A percentile compares a stretch with the other conserved stretches of the same genome.
These are phyloP conservation scores for Vitis riparia DNA, from an alignment of 164 flowering plant genomes.

Conservation along the genomic window DNA sequence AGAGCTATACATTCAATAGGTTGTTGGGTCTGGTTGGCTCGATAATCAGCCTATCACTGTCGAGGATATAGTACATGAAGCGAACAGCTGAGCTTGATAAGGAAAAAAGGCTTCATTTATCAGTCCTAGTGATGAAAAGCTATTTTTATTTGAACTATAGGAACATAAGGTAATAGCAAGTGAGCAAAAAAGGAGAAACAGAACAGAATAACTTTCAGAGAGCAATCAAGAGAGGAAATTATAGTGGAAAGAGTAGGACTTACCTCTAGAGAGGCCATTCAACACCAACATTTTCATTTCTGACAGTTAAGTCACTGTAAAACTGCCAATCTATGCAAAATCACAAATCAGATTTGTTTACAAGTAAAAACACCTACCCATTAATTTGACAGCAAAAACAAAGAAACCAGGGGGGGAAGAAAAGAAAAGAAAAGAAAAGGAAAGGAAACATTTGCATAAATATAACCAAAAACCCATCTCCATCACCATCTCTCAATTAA, in stretches of 20 bases:
- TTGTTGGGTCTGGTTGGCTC: conserved; percentile 6
- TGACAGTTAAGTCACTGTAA: no score
- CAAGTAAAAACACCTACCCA: conserved; percentile 4
- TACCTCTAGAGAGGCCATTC: no score
- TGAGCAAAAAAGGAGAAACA: neutral
- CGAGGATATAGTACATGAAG: conserved; percentile 4
- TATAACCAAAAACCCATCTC: conserved; percentile 25
- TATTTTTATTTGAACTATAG: no score
- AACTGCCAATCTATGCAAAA: neutral
- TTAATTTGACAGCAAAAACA: conserved; percentile 15
- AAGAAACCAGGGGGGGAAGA: neutral
- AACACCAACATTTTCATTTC: no score
- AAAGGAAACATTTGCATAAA: conserved; percentile 19
- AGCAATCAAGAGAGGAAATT: neutral
- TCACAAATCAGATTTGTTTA: neutral
- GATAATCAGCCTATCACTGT: conserved; percentile 7
- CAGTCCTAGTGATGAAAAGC: neutral
- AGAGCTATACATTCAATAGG: neutral
- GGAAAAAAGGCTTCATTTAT: neutral
- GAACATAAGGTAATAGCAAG: no score
- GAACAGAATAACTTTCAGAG: neutral
- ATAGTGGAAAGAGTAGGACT: no score
- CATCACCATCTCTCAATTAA: conserved; percentile 36
- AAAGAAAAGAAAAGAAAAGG: conserved; percentile 12
- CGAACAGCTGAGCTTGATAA: neutral